Conservation (phyloP, 2,329 filamentous ascomycete species). For the Clathrospora elynae region DNA sequence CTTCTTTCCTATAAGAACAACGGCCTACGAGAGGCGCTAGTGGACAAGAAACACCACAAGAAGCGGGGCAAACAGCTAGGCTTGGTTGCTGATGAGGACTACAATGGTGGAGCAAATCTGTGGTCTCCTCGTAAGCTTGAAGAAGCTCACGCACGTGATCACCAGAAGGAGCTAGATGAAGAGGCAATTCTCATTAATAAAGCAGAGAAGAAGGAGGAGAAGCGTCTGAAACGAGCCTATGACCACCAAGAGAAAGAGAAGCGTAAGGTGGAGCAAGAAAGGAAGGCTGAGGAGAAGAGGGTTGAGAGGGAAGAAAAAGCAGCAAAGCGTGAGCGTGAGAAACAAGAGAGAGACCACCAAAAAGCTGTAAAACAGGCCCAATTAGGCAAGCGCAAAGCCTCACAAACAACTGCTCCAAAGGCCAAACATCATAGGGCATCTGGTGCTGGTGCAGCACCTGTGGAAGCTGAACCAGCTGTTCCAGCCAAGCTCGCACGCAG, state of each 20-base stretch:
- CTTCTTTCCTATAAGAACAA: slow-evolving; percentile 1
- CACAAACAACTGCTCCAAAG: too few relatives aligned
- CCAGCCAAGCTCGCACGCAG: too few relatives aligned
- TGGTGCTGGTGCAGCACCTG: too few relatives aligned
- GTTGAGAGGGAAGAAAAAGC: background rate
- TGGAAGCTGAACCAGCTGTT: too few relatives aligned
- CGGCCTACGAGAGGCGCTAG: slow-evolving; percentile 3
- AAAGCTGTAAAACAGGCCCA: slow-evolving; percentile 2
- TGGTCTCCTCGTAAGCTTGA: slow-evolving; percentile 3
- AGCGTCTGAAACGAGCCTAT: background rate
- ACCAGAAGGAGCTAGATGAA: too few relatives aligned
- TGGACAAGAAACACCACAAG: slow-evolving; percentile 2
- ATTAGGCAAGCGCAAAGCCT: slow-evolving; percentile 5
- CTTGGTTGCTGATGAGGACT: background rate
- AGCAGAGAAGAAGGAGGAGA: background rate
- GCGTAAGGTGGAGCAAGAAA: too few relatives aligned
- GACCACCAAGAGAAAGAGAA: too few relatives aligned
- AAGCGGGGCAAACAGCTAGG: slow-evolving; percentile 2
- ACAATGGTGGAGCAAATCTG: slow-evolving; percentile 1
- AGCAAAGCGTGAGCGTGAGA: background rate
- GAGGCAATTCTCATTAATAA: background rate
- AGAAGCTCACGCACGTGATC: background rate
- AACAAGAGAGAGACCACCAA: background rate
- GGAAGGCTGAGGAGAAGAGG: slow-evolving; percentile 1
- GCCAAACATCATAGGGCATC: too few relatives aligned